Conservation (phyloP, 192 early-diverging fungal species). For the Oehlia diaphana region DNA sequence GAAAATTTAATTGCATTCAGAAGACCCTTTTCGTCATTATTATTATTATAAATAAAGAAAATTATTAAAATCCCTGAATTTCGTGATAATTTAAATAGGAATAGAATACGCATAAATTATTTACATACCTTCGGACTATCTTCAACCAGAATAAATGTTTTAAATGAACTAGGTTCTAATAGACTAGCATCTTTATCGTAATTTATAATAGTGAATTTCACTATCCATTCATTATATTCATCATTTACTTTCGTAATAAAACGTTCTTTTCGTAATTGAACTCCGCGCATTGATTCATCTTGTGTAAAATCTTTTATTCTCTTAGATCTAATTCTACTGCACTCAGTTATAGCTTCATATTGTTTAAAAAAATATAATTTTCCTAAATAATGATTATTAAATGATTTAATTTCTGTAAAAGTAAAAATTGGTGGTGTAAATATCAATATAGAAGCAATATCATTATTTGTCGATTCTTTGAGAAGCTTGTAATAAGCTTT, state of each 20-base stretch:
- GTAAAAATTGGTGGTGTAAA: conserved; percentile 14
- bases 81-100: background rate
- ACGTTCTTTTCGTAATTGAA: background rate
- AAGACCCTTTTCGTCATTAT: conserved; percentile 12
- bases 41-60: too few species aligned
- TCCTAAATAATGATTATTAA: conserved; percentile 24
- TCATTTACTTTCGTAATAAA: conserved; percentile 5
- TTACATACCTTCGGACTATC: conserved; percentile 23
- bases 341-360: conserved; percentile 28
- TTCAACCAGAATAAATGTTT: conserved; percentile 31
- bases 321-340: background rate
- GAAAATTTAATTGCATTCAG: conserved; percentile 28
- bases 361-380: conserved; percentile 36
- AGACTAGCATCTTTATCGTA: background rate
- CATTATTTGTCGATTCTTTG: background rate
- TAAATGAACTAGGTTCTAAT: conserved; percentile 2
- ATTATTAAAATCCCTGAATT: too few species aligned
- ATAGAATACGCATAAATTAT: background rate
- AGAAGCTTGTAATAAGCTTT: background rate
- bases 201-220: background rate
- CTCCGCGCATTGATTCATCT: background rate
- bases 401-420: conserved; percentile 4
- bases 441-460: conserved; percentile 3
- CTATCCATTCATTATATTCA: background rate
- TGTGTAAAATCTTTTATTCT: conserved; percentile 21